Percentiles rank a stretch among this genome's conserved stretches.
These are phyloP conservation scores for Fusarium longipes DNA, from an alignment of 2,329 filamentous ascomycete genomes.

Conservation along the genomic window DNA sequence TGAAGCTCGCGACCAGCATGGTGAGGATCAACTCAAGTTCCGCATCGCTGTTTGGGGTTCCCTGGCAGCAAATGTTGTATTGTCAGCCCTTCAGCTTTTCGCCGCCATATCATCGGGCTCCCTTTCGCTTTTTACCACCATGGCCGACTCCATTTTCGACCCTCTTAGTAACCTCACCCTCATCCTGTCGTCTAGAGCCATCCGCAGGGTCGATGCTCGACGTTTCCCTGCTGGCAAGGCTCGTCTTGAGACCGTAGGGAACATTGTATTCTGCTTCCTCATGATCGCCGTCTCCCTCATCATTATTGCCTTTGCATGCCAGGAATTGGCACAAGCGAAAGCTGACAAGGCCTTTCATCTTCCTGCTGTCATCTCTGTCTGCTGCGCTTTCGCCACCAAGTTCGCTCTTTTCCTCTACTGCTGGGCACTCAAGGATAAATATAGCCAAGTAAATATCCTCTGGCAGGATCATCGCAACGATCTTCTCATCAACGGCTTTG, in stretches of 20 bases:
- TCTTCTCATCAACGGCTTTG: slow-evolving; percentile 94
- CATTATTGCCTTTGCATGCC: slow-evolving; percentile 87
- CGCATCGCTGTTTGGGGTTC: slow-evolving; percentile 74
- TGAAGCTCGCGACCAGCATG: slow-evolving; percentile 81
- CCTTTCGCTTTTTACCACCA: slow-evolving; percentile 96
- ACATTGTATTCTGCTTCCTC: slow-evolving; percentile 95
- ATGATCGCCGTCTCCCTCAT: slow-evolving; percentile 95
- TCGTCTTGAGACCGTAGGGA: slow-evolving; percentile 93
- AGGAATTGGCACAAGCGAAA: slow-evolving; percentile 70
- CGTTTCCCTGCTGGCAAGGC: slow-evolving; percentile 94
- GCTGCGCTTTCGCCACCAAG: slow-evolving; percentile 86
- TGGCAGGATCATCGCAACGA: slow-evolving; percentile 99
- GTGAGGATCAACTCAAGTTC: slow-evolving; percentile 82
- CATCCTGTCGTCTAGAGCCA: slow-evolving; percentile 87
- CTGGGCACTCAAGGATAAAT: slow-evolving; percentile 88
- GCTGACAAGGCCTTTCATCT: slow-evolving; percentile 77
- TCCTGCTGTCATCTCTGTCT: slow-evolving; percentile 86
- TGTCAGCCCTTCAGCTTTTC: slow-evolving; percentile 87
- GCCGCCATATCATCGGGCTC: slow-evolving; percentile 87
- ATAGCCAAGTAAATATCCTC: slow-evolving; percentile 89
- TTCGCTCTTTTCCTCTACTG: slow-evolving; percentile 88
- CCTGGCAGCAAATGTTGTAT: slow-evolving; percentile 82
- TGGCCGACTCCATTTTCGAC: slow-evolving; percentile 96
- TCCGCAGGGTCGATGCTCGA: slow-evolving; percentile 84
- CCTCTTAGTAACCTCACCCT: slow-evolving; percentile 89